phyloP scores from a whole-genome alignment of 768 basidiomycete species.

The Rhizopogon salebrosus region DNA sequence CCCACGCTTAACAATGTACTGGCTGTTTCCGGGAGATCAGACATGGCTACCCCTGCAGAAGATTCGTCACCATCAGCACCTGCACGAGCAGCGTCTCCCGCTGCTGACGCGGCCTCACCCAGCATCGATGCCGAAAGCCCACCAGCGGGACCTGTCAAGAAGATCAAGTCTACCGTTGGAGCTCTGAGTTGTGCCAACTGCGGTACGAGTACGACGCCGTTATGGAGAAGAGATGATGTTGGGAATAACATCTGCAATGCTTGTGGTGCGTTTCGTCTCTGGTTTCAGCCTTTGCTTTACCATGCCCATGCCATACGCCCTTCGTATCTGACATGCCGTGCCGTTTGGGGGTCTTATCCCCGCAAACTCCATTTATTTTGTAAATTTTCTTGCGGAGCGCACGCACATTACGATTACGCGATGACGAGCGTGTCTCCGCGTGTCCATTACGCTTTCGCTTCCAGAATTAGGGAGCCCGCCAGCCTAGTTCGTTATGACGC shows the following conservation, averaged over 20 bases:
- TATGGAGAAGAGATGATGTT: slow-evolving; percentile 86
- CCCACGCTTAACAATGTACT: slow-evolving; percentile 92
- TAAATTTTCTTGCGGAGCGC: slow-evolving; percentile 14
- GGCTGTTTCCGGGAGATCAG: slow-evolving; percentile 37
- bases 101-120: slow-evolving; percentile 31
- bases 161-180: slow-evolving; percentile 46
- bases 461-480: slow-evolving; percentile 7
- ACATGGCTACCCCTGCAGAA: slow-evolving; percentile 24
- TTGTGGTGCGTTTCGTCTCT: slow-evolving; percentile 62
- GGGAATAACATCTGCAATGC: slow-evolving; percentile 95
- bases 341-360: slow-evolving; percentile 2
- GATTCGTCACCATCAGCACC: slow-evolving; percentile 16
- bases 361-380: slow-evolving; percentile 10
- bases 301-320: slow-evolving; percentile 12
- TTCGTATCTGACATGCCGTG: slow-evolving; percentile 4
- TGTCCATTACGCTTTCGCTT: slow-evolving; percentile 12
- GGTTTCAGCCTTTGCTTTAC: slow-evolving; percentile 22
- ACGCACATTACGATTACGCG: slow-evolving; percentile 20
- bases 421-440: slow-evolving; percentile 11
- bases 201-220: slow-evolving; percentile 82
- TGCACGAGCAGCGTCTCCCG: slow-evolving; percentile 20
- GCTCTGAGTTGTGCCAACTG: slow-evolving; percentile 85
- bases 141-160: slow-evolving; percentile 22
- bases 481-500: not conserved
- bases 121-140: slow-evolving; percentile 26